Percentiles rank a stretch among this genome's conserved stretches.
These are phyloP conservation scores for Amanita rubescens DNA, from an alignment of 768 basidiomycete genomes.

Conservation along the genomic window DNA sequence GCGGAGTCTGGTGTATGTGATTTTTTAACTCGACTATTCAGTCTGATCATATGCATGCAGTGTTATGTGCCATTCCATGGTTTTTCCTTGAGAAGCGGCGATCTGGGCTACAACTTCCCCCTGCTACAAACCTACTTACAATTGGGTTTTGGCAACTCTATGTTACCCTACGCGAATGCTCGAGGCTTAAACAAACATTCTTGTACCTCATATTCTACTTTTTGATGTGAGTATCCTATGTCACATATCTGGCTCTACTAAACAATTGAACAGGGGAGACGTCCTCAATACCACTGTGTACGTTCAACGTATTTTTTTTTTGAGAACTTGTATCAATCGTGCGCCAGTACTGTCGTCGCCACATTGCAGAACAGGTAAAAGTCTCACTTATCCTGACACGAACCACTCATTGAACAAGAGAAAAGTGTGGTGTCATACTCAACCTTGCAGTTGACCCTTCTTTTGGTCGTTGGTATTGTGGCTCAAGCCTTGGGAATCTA, in stretches of 20 bases:
- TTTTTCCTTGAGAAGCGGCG: constrained; percentile 62
- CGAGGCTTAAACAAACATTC: constrained; percentile 66
- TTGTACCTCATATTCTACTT: constrained; percentile 71
- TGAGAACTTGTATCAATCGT: neutral
- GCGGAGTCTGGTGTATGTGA: constrained; percentile 64
- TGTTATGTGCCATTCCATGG: constrained; percentile 66
- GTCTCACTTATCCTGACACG: neutral
- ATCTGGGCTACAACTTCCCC: constrained; percentile 55
- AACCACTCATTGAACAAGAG: neutral
- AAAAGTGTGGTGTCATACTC: constrained; percentile 62
- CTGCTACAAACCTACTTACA: constrained; percentile 46
- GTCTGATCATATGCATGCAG: constrained; percentile 22
- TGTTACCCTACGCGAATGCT: constrained; percentile 54
- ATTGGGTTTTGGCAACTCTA: constrained; percentile 65
- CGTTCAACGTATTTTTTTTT: constrained; percentile 13
- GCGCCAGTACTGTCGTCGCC: constrained; percentile 53
- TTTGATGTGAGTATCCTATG: constrained; percentile 45
- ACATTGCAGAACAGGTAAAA: constrained; percentile 63
- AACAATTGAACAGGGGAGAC: constrained; percentile 47
- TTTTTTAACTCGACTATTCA: constrained; percentile 7
- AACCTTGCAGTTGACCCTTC: constrained; percentile 59
- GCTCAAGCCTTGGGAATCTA: constrained; percentile 63
- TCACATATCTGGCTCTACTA: neutral
- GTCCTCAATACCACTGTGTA: constrained; percentile 72
- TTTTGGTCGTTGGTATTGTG: constrained; percentile 59